Evolutionary conservation across 2,329 filamentous ascomycete species (phyloP).

Genomic region (Colletotrichum siamense): DNA sequence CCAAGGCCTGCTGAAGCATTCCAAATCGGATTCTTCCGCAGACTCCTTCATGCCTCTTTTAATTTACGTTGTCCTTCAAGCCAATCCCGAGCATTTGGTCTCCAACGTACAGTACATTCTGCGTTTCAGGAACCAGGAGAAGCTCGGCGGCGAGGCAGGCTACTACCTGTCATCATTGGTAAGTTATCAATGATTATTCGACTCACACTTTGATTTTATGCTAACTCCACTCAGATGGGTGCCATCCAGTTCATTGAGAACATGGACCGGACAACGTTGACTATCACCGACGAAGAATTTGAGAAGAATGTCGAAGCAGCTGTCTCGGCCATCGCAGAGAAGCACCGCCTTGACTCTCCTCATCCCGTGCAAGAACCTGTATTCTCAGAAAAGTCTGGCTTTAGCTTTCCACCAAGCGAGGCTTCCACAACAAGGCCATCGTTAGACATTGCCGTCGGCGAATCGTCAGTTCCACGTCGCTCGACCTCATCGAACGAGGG

Average conservation of each 20-base stretch:
- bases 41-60: slow-evolving; percentile 95
- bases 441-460: slow-evolving; percentile 25
- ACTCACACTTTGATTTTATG: not conserved
- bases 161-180: slow-evolving; percentile 97
- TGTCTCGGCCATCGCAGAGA: slow-evolving; percentile 93
- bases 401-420: slow-evolving; percentile 45
- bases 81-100: slow-evolving; percentile 92
- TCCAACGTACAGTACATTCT: slow-evolving; percentile 99
- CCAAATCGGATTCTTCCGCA: slow-evolving; percentile 91
- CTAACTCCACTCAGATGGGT: slow-evolving; percentile 64
- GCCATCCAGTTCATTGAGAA: slow-evolving; percentile 97
- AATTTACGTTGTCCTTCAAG: slow-evolving; percentile 94
- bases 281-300: slow-evolving; percentile 93
- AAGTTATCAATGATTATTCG: slow-evolving; percentile 30
- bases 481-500: slow-evolving; percentile 61
- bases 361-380: slow-evolving; percentile 40
- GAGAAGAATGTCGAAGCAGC: slow-evolving; percentile 95
- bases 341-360: slow-evolving; percentile 68
- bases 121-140: slow-evolving; percentile 96
- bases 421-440: slow-evolving; percentile 41
- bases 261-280: slow-evolving; percentile 90
- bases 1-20: slow-evolving; percentile 83
- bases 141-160: slow-evolving; percentile 94
- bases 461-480: slow-evolving; percentile 49
- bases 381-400: slow-evolving; percentile 50